Evolutionary conservation across 345 rosid species (phyloP), one percentile per base, ranked within the genome.

Genomic region (Garcia nutans): DNA sequence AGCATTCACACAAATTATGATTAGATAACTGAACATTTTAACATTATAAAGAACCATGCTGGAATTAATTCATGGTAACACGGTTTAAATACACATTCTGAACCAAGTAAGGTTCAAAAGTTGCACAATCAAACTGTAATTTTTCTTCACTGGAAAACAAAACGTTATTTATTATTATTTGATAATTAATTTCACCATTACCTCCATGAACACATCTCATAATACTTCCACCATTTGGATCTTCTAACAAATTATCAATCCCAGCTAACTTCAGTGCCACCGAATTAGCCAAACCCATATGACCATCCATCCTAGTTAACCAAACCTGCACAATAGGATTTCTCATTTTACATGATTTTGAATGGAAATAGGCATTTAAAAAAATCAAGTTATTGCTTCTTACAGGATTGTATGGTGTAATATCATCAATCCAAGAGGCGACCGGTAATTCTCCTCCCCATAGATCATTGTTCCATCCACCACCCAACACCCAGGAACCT

Each of bases 391-490:
- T 65, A 62, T 10, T 20, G 79, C 62, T 67, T 76, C 84, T 80
- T 84, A 94, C 99, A 73, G 99, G 99, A 85, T 91, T 90, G 41
- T 76, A 41, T 71, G 92, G 79, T 8, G 97, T 88, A 78, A 91
- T 72, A 72, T 90, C 92, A 78, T 95, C 97, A 65, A 95, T 79
- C 97, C 97, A 95, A 20, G 96, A 88, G 26, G 90, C 93, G 64
- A 79, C 68, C 7, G 99, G 97, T 61, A 86, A 77, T 79, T 92
- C 97, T 76, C 99, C 99, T 76, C 97, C 99, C 99, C 97, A 95
- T 22, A 88, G 84, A 79, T 89, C 94, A 85, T 95, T 92, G 88
- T 95, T 95, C 99, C 99, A 95, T 77, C 97, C 94, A 62, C 97
- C 93, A 77, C 99, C 99, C 72, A 92, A 74, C 65, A 95, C 74